These are phyloP conservation scores for Penicillium sp. DNA, from an alignment of 2,329 filamentous ascomycete genomes.

Conservation along the genomic window DNA sequence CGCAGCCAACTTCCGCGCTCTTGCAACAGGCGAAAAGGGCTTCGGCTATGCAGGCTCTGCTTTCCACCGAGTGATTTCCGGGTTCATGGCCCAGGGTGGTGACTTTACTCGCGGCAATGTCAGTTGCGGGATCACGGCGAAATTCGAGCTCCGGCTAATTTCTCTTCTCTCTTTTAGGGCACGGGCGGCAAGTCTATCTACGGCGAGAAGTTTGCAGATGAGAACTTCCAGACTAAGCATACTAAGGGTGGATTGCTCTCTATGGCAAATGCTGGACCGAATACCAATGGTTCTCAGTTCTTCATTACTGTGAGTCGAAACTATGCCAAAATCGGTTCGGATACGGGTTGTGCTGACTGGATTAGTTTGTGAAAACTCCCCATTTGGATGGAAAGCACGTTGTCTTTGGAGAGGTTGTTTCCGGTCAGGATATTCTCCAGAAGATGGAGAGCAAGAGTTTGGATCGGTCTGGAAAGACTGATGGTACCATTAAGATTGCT, in stretches of 20 bases:
- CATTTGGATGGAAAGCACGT: slow-evolving; percentile 66
- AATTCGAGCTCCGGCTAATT: not conserved
- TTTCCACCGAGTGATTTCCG: slow-evolving; percentile 86
- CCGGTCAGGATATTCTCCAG: slow-evolving; percentile 53
- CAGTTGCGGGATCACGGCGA: slow-evolving; percentile 41
- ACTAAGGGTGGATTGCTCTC: slow-evolving; percentile 71
- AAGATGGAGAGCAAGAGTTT: slow-evolving; percentile 48
- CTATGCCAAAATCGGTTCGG: not conserved
- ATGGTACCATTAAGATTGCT: slow-evolving; percentile 12
- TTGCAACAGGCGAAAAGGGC: slow-evolving; percentile 76
- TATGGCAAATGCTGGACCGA: slow-evolving; percentile 88
- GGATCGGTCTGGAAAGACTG: slow-evolving; percentile 4
- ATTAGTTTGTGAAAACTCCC: slow-evolving; percentile 51
- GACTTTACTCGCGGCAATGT: slow-evolving; percentile 90
- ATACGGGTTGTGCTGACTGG: not conserved
- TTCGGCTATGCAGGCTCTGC: slow-evolving; percentile 76
- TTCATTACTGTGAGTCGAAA: slow-evolving; percentile 59
- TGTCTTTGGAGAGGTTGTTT: slow-evolving; percentile 62
- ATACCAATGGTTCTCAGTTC: slow-evolving; percentile 76
- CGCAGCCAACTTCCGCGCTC: slow-evolving; percentile 73
- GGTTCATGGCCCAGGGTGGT: slow-evolving; percentile 91
- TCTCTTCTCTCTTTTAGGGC: slow-evolving; percentile 55
- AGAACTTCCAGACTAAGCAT: slow-evolving; percentile 80
- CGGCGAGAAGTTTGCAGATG: slow-evolving; percentile 84
- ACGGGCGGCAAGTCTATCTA: slow-evolving; percentile 90